Percentiles rank a stretch among this genome's conserved stretches.
Evolutionary conservation across 345 rosid genomes (phyloP).

Genomic region (Ricinus communis): DNA sequence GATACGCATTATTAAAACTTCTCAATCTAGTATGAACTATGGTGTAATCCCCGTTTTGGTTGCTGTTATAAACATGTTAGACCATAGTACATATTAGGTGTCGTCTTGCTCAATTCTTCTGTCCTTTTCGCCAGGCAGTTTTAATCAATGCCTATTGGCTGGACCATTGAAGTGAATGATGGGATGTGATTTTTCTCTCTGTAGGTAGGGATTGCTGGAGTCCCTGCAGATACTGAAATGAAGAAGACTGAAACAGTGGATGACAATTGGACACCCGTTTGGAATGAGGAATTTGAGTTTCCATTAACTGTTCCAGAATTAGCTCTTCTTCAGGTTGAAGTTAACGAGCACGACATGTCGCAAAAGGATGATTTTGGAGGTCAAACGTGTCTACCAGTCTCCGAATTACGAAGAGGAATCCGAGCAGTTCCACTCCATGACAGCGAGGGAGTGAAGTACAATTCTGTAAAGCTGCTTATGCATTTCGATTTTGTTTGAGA

Average conservation of each 20-base stretch:
- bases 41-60: not conserved
- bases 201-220: conserved; percentile 74
- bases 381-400: conserved; percentile 64
- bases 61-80: not conserved
- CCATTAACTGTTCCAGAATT: conserved; percentile 61
- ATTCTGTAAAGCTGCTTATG: conserved; percentile 55
- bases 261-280: conserved; percentile 59
- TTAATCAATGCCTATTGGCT: not conserved
- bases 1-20: not conserved
- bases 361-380: conserved; percentile 70
- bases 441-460: conserved; percentile 49
- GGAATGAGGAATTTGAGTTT: conserved; percentile 70
- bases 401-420: conserved; percentile 58
- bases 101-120: not conserved
- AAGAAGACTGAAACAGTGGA: conserved; percentile 52
- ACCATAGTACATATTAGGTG: not conserved
- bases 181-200: too few relatives aligned
- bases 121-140: not conserved
- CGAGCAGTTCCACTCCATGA: conserved; percentile 56
- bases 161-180: not conserved
- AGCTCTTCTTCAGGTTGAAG: conserved; percentile 64
- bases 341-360: conserved; percentile 61
- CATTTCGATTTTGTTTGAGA: conserved; percentile 48
- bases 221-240: conserved; percentile 50
- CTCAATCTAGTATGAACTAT: not conserved